phyloP scores from a whole-genome alignment of 1,284 basidiomycete species.

The Trichosporon faecale region DNA sequence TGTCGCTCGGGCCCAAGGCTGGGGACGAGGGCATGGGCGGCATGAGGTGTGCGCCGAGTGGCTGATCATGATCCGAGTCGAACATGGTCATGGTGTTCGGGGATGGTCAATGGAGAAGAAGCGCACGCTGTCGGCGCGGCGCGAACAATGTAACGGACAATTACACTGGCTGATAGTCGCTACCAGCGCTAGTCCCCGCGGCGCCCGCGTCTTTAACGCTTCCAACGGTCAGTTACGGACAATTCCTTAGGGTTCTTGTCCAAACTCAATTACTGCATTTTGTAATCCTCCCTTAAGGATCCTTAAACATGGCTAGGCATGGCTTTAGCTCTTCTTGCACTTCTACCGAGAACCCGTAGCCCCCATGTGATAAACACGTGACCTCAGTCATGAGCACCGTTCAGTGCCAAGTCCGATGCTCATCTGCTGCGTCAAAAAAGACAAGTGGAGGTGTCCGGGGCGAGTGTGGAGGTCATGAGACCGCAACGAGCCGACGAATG shows the following conservation, averaged over 20 bases:
- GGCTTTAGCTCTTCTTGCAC: background rate
- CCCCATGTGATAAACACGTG: conserved; percentile 10
- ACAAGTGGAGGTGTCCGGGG: background rate
- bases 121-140: background rate
- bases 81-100: background rate
- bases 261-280: background rate
- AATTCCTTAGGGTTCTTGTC: background rate
- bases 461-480: conserved; percentile 4
- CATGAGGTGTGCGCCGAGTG: background rate
- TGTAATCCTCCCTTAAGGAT: background rate
- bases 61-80: background rate
- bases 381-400: background rate
- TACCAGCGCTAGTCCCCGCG: background rate
- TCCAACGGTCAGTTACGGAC: background rate
- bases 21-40: background rate
- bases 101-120: conserved; percentile 1
- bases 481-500: background rate
- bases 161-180: background rate
- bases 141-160: conserved; percentile 2
- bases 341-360: no score
- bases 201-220: background rate
- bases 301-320: background rate
- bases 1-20: conserved; percentile 25
- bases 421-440: background rate
- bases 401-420: background rate